Percentiles rank a stretch among this genome's conserved stretches.
Conservation (phyloP, 1,284 basidiomycete genomes). For the Neonothopanus nambi region DNA sequence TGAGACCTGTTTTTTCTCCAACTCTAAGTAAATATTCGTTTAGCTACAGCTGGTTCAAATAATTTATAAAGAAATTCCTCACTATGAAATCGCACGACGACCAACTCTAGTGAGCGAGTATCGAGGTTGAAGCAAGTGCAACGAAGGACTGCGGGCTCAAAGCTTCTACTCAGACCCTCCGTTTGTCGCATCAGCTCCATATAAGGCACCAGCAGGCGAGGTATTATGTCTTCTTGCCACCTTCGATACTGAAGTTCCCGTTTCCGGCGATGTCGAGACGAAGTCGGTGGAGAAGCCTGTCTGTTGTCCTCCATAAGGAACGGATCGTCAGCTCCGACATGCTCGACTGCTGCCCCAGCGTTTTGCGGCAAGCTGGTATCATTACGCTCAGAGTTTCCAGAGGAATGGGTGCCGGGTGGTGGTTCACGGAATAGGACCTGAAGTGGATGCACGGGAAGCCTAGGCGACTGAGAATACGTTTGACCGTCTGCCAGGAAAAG, state of each 20-base stretch:
- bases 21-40: neutral
- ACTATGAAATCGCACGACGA: conserved; percentile 1
- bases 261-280: neutral
- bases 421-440: too few species aligned
- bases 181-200: conserved; percentile 1
- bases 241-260: neutral
- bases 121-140: neutral
- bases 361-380: too few species aligned
- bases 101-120: neutral
- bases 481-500: too few species aligned
- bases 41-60: neutral
- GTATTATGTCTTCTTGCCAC: neutral
- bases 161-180: neutral
- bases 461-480: too few species aligned
- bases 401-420: too few species aligned
- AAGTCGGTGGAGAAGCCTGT: too few species aligned
- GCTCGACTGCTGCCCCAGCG: too few species aligned
- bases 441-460: too few species aligned
- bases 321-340: too few species aligned
- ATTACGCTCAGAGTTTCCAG: too few species aligned
- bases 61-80: neutral
- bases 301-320: too few species aligned
- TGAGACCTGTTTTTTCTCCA: too few species aligned
- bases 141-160: neutral
- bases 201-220: neutral